Percentiles rank a stretch among this genome's conserved stretches.
Evolutionary conservation across 2,329 filamentous ascomycete genomes (phyloP).

Genomic region (Byssochlamys sp.): DNA sequence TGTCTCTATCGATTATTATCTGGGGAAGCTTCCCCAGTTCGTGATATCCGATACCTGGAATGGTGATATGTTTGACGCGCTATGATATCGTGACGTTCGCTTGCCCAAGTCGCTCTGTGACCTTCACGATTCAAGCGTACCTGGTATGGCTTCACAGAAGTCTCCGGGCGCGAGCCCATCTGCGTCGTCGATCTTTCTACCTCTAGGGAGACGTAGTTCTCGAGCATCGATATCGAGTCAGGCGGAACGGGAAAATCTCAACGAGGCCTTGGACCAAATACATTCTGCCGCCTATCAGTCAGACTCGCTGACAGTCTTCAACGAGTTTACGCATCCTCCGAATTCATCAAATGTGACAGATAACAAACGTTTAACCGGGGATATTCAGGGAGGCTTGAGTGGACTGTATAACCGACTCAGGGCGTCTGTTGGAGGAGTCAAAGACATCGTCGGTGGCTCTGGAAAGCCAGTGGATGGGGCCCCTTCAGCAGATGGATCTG

Average conservation of each 20-base stretch:
- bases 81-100: background rate
- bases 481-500: slow-evolving; percentile 14
- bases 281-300: slow-evolving; percentile 81
- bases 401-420: slow-evolving; percentile 79
- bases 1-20: background rate
- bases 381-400: slow-evolving; percentile 76
- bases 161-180: slow-evolving; percentile 35
- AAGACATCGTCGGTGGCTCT: slow-evolving; percentile 39
- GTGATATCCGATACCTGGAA: background rate
- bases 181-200: slow-evolving; percentile 35
- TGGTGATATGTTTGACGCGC: slow-evolving; percentile 3
- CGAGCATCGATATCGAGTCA: slow-evolving; percentile 43
- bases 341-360: slow-evolving; percentile 57
- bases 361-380: slow-evolving; percentile 59
- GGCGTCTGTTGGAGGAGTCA: slow-evolving; percentile 66
- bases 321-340: slow-evolving; percentile 64
- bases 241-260: slow-evolving; percentile 63
- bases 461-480: slow-evolving; percentile 22
- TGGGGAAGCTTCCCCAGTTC: background rate
- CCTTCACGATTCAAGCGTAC: background rate
- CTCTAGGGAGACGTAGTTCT: slow-evolving; percentile 40
- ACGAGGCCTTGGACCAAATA: slow-evolving; percentile 73
- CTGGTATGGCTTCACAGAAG: slow-evolving; percentile 27
- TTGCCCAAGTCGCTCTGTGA: slow-evolving; percentile 6
- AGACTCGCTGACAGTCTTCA: slow-evolving; percentile 79